Evolutionary conservation across 305 asterid species (phyloP), one percentile per base, ranked within the genome.

Genomic region (Fraxinus baroniana): DNA sequence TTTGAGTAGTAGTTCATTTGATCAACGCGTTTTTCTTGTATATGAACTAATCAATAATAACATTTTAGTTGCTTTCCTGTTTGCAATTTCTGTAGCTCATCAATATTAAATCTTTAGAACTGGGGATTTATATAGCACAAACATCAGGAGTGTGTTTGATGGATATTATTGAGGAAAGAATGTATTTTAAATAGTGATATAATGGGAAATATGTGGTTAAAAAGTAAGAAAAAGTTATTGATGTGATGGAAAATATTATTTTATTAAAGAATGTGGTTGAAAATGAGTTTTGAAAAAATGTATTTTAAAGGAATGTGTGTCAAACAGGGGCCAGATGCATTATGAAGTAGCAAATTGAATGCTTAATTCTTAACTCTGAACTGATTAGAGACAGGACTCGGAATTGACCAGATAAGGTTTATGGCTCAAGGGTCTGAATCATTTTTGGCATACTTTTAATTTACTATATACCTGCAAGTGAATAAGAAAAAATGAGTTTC

Each of bases 401-500:
- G 74, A 68, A 36, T 68, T 68, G 74, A 28, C 72, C 74, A 68
- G 74, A 72, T n/a, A 33, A n/a, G 41, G 39, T 70, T 70, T 72
- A 17, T 72, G 46, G 15, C 77, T 72, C 28, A 35, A 72, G 10
- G 22, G 44, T 72, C 77, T 18, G 13, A 72, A 72, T 35, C 46
- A 35, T 17, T n/a, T 72, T 72, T 17, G 46, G 44, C 5, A 15
- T 32, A 17, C 77, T 72, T 35, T 15, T 71, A 30, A 35, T 72
- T 35, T 72, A 35, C 46, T 15, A 1, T 33, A 35, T 24, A 30
- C 76, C 44, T 72, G 46, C 77, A 32, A 33, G 49, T 72, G 33
- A 32, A 33, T n/a, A 17, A 35, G 49, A 35, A 33, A 35, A n/a
- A 30, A 17, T n/a, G 49, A 17, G 49, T 72, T 17, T n/a, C 26